Base-by-base conservation (phyloP, 2,329 filamentous ascomycete genomes). In the Hypoxylon sp. region DNA sequence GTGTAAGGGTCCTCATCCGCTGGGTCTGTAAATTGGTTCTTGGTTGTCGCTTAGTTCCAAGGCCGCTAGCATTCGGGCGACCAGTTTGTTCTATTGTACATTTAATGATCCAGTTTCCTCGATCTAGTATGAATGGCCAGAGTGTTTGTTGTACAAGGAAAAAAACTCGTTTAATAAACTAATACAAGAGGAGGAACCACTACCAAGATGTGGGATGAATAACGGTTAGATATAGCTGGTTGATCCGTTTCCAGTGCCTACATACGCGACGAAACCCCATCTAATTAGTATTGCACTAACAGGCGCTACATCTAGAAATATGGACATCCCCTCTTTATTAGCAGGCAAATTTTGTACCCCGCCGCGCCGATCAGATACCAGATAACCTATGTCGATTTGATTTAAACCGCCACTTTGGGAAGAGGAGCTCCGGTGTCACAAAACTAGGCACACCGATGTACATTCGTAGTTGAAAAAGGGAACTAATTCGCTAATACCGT, bases 1-100 rank as follows among this genome's bases (percentile, higher is more conserved):
- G 64, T 63, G 53, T 56, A 13, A 55, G 50, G 62, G 50, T 56
- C 68, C 17, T 70, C 68, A 63, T 63, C 57, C 55, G 44, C 54
- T 39, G 37, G 35, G 48, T 19, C 17, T 48, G 24, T 39, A 52
- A 65, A 44, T 60, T 57, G 63, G 64, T 65, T 50, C 57, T 69
- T 63, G 19, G 19, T 22, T 22, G 55, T 63, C 48, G 55, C 65
- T 64, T 61, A 65, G 42, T 58, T 44, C 29, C 39, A 33, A 51
- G 54, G 63, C 57, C 53, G 65, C 55, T 67, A 61, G 51, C 55
- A 60, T 59, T 47, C 33, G 54, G 48, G 37, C 44, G 31, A 24
- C 33, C 26, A 37, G 47, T 65, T 65, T 63, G 53, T 37, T 68
- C 59, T 67, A 70, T 39, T 62, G 62, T 68, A 65, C 53, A 53